Base-by-base conservation (phyloP, 192 early-diverging fungal genomes). In the Diversispora epigaea region DNA sequence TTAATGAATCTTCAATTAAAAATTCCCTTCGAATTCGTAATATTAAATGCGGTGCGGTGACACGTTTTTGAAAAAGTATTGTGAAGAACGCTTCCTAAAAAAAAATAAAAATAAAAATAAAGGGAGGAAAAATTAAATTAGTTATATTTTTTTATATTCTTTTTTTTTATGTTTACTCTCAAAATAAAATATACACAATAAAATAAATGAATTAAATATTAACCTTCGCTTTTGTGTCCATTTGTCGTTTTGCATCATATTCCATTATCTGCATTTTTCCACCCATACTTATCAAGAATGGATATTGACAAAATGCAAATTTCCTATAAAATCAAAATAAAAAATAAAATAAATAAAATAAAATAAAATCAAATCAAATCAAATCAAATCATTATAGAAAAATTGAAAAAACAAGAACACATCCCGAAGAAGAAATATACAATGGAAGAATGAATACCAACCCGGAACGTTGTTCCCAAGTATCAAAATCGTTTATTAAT, bases 241-340 rank as follows among this genome's bases (percentile, higher is more conserved):
- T 92, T 71, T 91, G 89, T 21, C 90, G 85, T 54, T 89, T 87
- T 7, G 92, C 91, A 80, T 93, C 92, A 40, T 86, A 84, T 45
- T 90, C 89, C 84, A 93, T 89, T 40, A 93, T 91, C 64, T 87
- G 84, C 78, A 92, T 88, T 44, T 94, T 94, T 49, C 91, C 87
- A 9, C 84, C 83, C 78, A 92, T 88, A 19, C 88, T 92, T 40
- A 94, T 86, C 71, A 93, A 70, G 72, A 92, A 93, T 44, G 93
- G 92, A 70, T 93, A 94, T 71, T 93, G 91, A 56, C 93, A 94
- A 78, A 94, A 93, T 44, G 91, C 84, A 78, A 94, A 94, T 78
- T 87, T 86, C 2, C 84, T 88, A 80, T 58, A 32, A 43, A 55
- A 17, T 62, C 39, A 49, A 25, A 17, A 60, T 12, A 21, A 50